Evolutionary conservation across 805 yeast species (phyloP), one percentile per base, ranked within the genome.

Genomic region (Barnettozyma salicaria): DNA sequence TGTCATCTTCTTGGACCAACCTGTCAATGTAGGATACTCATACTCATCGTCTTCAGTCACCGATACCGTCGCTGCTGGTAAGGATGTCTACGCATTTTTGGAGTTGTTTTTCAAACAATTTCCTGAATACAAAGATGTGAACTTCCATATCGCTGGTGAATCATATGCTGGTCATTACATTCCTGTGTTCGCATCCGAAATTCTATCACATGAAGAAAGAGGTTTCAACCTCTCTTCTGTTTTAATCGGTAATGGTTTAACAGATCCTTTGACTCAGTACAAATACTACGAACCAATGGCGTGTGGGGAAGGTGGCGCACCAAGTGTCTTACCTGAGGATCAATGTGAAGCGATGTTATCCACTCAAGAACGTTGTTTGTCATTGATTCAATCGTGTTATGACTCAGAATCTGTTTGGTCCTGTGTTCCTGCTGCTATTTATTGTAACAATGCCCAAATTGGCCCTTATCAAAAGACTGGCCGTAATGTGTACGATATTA

Each of bases 151-250:
- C 57, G 81, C 96, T 30, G 96, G 96, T 48, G 96, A 88, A 58
- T 82, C 94, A 7, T 88, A 89, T 55, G 96, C 90, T 14, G 96
- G 97, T 34, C 94, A 87, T 56, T 89, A 90, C 63, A 83, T 89
- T 47, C 98, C 98, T 16, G 84, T 74, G 8, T 84, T 88, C 61
- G 95, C 95, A 7, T 59, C 74, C 41, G 95, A 86, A 60, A 86
- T 88, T 50, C 64, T 85, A 50, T 65, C 74, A 27, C 86, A 83
- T 52, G 62, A 61, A 27, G 80, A 78, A 54, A 64, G 77, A 47
- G 56, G 61, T 51, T 80, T 80, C 62, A 72, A 82, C 51, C 70
- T 86, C 52, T 67, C 80, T 6, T 84, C 95, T 3, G 80, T 87
- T 10, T 59, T 88, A 63, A 86, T 88, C 55, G 96, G 96, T 54